Evolutionary conservation across 495 filamentous ascomycete genomes (phyloP).

Genomic region (Xylaria sp.): DNA sequence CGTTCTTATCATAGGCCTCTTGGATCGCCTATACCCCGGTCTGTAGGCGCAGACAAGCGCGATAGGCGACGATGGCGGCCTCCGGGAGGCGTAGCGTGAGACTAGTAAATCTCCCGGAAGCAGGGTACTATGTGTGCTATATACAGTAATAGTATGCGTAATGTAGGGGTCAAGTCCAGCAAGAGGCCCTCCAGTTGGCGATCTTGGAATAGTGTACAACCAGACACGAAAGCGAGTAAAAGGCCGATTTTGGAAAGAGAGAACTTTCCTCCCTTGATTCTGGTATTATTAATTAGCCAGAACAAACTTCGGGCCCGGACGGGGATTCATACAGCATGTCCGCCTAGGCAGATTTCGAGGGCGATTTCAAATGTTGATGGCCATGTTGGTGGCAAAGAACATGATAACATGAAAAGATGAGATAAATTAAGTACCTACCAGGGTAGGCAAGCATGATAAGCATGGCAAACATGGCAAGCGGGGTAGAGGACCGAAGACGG

Average conservation of each 20-base stretch:
- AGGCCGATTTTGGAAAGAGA: neutral
- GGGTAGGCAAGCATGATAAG: neutral
- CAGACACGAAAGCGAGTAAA: neutral
- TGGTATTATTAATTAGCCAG: too few species aligned
- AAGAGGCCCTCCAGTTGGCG: neutral
- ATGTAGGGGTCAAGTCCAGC: neutral
- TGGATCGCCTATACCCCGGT: neutral
- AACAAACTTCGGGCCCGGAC: too few species aligned
- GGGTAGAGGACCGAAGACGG: slow-evolving; percentile 8
- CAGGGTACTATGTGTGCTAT: too few species aligned
- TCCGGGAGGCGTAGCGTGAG: slow-evolving; percentile 5
- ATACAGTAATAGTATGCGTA: too few species aligned
- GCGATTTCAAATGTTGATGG: neutral
- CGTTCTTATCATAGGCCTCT: neutral
- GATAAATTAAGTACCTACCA: slow-evolving; percentile 1
- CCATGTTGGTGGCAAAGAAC: neutral
- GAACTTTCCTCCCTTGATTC: neutral
- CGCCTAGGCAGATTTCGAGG: slow-evolving; percentile 3
- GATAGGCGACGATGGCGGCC: slow-evolving; percentile 25
- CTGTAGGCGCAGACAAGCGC: slow-evolving; percentile 18
- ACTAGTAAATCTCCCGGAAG: neutral
- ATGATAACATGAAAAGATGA: neutral
- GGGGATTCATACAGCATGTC: neutral
- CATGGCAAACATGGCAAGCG: neutral
- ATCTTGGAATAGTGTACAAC: slow-evolving; percentile 1